phyloP scores from a whole-genome alignment of 2,329 filamentous ascomycete genomes.

The Colletotrichum lentis region DNA sequence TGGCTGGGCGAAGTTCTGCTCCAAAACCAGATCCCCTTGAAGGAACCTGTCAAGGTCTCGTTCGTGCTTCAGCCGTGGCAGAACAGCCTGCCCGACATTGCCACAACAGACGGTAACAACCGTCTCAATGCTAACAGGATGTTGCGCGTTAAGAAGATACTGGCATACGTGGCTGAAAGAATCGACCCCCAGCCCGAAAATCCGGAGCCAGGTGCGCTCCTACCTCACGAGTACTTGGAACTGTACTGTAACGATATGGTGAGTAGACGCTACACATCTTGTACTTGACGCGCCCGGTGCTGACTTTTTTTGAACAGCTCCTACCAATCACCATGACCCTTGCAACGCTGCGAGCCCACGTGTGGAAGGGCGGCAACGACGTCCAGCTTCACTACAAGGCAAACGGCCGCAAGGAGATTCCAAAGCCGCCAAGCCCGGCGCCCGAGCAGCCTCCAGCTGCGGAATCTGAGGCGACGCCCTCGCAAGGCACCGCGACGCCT shows the following conservation, averaged over 20 bases:
- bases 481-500: conserved; percentile 31
- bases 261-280: conserved; percentile 46
- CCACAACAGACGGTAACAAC: conserved; percentile 81
- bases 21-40: conserved; percentile 80
- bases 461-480: conserved; percentile 27
- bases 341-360: conserved; percentile 87
- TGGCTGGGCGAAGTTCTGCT: conserved; percentile 93
- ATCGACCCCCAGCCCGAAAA: conserved; percentile 77
- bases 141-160: conserved; percentile 93
- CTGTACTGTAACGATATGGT: conserved; percentile 94
- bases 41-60: conserved; percentile 96
- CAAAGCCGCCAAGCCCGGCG: conserved; percentile 42
- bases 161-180: conserved; percentile 89
- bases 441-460: conserved; percentile 29
- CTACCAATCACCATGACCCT: conserved; percentile 87
- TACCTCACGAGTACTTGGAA: conserved; percentile 92
- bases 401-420: conserved; percentile 80
- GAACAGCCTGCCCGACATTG: conserved; percentile 76
- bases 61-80: conserved; percentile 88
- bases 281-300: not conserved
- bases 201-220: conserved; percentile 67
- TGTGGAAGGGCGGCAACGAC: conserved; percentile 96
- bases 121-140: conserved; percentile 96
- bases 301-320: conserved; percentile 52
- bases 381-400: conserved; percentile 89